Conservation (phyloP, 2,329 filamentous ascomycete species). For the Pseudogymnoascus sp. region DNA sequence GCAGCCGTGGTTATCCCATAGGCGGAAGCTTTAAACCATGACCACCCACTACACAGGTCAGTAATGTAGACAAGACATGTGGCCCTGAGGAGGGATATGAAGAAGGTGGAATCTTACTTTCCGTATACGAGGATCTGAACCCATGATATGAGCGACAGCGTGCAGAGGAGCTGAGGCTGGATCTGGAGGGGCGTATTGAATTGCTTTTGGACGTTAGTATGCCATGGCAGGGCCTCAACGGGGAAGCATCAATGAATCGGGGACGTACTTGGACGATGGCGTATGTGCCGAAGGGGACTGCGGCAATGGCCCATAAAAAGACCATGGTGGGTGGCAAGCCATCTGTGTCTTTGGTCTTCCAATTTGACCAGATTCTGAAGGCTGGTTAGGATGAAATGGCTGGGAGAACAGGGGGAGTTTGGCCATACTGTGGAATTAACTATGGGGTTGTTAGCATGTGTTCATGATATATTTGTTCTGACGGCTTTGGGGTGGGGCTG, state of each 20-base stretch:
- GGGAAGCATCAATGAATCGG: background rate
- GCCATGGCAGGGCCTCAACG: background rate
- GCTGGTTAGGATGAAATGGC: background rate
- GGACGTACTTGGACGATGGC: conserved; percentile 39
- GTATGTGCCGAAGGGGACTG: conserved; percentile 45
- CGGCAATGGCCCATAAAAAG: conserved; percentile 51
- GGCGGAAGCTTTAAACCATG: conserved; percentile 38
- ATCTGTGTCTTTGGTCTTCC: conserved; percentile 52
- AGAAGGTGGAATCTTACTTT: conserved; percentile 30
- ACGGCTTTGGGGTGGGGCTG: background rate
- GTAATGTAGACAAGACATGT: background rate
- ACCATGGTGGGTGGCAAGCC: conserved; percentile 54
- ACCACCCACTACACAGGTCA: conserved; percentile 36
- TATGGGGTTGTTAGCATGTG: conserved; percentile 13
- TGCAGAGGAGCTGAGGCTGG: conserved; percentile 46
- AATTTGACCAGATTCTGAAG: conserved; percentile 51
- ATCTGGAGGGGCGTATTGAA: conserved; percentile 48
- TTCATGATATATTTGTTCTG: background rate
- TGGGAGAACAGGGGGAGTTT: background rate
- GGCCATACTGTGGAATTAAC: conserved; percentile 28
- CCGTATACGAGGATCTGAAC: conserved; percentile 45
- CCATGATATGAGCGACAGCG: conserved; percentile 43
- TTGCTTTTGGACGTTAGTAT: conserved; percentile 31
- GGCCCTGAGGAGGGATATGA: background rate
- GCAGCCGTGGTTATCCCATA: conserved; percentile 34